phyloP scores from a whole-genome alignment of 2,329 filamentous ascomycete species.

The Rhinocladiella similis region DNA sequence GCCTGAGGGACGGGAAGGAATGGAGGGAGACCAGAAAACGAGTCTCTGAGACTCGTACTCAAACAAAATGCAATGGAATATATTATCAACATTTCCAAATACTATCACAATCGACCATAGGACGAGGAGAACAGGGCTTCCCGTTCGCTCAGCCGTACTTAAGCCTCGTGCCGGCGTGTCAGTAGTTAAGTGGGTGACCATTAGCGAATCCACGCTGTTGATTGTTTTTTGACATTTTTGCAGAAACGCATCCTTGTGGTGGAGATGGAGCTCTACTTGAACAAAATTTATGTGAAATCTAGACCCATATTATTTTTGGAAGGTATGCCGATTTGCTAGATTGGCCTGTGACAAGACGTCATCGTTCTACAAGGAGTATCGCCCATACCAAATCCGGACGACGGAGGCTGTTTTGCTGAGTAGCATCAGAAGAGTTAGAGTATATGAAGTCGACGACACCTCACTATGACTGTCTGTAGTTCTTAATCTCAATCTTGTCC shows the following conservation, averaged over 20 bases:
- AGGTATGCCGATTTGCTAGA: no score
- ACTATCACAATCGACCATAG: conserved; percentile 1
- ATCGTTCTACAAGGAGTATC: no score
- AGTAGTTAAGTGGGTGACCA: conserved; percentile 4
- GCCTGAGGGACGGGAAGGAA: background rate
- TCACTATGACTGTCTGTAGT: no score
- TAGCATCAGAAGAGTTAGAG: no score
- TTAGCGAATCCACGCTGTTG: conserved; percentile 3
- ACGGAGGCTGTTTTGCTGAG: no score
- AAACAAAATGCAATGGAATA: background rate
- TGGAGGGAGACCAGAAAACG: background rate
- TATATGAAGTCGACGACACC: no score
- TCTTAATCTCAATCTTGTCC: no score
- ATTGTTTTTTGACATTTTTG: conserved; percentile 2
- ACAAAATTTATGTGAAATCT: no score
- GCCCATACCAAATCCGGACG: no score
- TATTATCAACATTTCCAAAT: background rate
- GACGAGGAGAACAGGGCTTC: conserved; percentile 2
- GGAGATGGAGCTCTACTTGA: background rate
- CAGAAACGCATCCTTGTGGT: background rate
- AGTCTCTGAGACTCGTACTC: no score
- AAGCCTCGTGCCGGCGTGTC: conserved; percentile 1
- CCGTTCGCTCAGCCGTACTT: conserved; percentile 4
- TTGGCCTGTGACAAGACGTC: no score
- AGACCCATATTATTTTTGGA: no score